These are phyloP conservation scores for Fraxinus latifolia DNA, from an alignment of 305 asterid species.

Conservation along the genomic window DNA sequence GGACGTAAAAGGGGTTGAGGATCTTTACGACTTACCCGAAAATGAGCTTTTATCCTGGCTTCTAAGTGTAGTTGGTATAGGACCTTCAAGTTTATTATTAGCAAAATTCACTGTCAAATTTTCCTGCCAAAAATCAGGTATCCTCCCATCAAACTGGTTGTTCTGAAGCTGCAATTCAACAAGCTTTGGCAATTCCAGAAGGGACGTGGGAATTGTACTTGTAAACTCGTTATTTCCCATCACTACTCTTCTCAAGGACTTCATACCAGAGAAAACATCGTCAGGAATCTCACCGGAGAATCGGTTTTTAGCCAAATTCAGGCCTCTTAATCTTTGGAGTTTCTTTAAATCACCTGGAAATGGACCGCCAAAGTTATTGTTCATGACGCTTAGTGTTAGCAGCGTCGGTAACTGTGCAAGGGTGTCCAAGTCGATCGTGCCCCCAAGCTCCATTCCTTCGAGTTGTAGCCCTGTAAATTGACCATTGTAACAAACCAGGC, in stretches of 20 bases:
- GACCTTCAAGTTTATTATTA: slow-evolving; percentile 53
- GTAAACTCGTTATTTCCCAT: slow-evolving; percentile 42
- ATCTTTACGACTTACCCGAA: slow-evolving; percentile 35
- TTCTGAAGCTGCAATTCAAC: slow-evolving; percentile 47
- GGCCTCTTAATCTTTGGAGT: slow-evolving; percentile 45
- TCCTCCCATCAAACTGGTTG: slow-evolving; percentile 51
- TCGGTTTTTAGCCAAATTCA: slow-evolving; percentile 45
- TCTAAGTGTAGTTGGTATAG: slow-evolving; percentile 42
- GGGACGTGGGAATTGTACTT: slow-evolving; percentile 55
- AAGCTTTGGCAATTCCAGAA: slow-evolving; percentile 45
- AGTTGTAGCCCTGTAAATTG: slow-evolving; percentile 30
- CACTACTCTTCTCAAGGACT: slow-evolving; percentile 35
- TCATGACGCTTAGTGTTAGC: slow-evolving; percentile 45
- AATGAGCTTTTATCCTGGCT: slow-evolving; percentile 42
- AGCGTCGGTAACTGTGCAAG: slow-evolving; percentile 34
- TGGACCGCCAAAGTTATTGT: slow-evolving; percentile 52
- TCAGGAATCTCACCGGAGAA: slow-evolving; percentile 58
- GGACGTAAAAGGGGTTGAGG: not conserved
- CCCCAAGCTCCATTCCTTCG: slow-evolving; percentile 51
- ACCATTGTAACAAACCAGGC: slow-evolving; percentile 28
- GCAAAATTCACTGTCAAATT: slow-evolving; percentile 41
- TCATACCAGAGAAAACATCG: slow-evolving; percentile 53
- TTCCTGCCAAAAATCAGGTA: slow-evolving; percentile 61
- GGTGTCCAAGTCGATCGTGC: slow-evolving; percentile 34
- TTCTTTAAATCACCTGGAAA: slow-evolving; percentile 42